A percentile compares a stretch with the other conserved stretches of the same genome.
These are phyloP conservation scores for Claviceps sp. DNA, from an alignment of 2,329 filamentous ascomycete genomes.

Conservation along the genomic window DNA sequence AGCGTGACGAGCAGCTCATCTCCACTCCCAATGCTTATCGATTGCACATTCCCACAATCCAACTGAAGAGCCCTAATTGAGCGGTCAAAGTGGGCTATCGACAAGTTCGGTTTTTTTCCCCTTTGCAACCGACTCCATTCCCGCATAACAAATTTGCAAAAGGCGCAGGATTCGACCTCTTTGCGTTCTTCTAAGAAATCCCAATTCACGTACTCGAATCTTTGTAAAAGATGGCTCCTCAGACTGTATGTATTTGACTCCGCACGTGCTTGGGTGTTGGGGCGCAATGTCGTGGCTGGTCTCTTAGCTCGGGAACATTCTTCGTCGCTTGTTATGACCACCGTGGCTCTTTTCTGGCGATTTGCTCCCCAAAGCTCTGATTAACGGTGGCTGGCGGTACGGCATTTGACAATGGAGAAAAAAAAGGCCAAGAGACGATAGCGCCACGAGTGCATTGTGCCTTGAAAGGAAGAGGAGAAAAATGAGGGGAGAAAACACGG, in stretches of 20 bases:
- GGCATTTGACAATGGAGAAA: not conserved
- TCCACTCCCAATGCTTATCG: not conserved
- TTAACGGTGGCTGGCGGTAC: not conserved
- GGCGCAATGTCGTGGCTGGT: conserved; percentile 15
- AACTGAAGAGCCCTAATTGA: conserved; percentile 22
- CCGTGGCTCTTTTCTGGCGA: not conserved
- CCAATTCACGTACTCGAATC: conserved; percentile 13
- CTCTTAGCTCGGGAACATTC: not conserved
- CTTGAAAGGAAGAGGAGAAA: conserved; percentile 7
- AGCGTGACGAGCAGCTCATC: not conserved
- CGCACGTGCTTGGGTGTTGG: conserved; percentile 86
- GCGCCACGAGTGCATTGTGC: not conserved
- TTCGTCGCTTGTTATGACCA: not conserved
- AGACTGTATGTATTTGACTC: conserved; percentile 65
- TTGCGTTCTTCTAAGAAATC: conserved; percentile 31
- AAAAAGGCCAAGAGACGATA: not conserved
- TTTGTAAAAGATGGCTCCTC: conserved; percentile 63
- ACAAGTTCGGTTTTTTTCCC: not conserved
- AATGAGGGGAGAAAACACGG: not conserved
- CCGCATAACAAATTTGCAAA: conserved; percentile 4
- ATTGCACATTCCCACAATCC: conserved; percentile 4
- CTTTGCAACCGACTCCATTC: conserved; percentile 6
- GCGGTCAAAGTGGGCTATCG: not conserved
- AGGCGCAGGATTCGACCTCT: conserved; percentile 75
- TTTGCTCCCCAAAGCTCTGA: not conserved